Evolutionary conservation across 345 rosid species (phyloP).

Genomic region (Linum usitatissimum): DNA sequence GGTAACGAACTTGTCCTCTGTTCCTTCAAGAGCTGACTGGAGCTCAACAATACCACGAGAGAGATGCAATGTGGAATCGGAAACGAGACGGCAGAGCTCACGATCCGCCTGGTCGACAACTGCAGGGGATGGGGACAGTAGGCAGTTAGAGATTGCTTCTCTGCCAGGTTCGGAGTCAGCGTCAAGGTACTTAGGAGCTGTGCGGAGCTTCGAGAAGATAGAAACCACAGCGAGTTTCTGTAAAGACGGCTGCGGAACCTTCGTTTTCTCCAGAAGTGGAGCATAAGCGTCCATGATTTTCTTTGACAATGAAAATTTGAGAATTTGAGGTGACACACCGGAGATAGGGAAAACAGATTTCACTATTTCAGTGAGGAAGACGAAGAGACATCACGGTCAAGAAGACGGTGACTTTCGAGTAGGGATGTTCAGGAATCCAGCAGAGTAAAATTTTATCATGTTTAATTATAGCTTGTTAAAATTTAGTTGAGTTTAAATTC

Average conservation of each 20-base stretch:
- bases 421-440: too few relatives aligned
- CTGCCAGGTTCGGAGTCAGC: constrained; percentile 55
- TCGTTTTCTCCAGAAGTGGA: too few relatives aligned
- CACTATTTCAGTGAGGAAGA: too few relatives aligned
- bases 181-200: constrained; percentile 37
- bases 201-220: constrained; percentile 68
- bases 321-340: too few relatives aligned
- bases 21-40: constrained; percentile 77
- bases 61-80: constrained; percentile 40
- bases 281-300: too few relatives aligned
- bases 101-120: constrained; percentile 87
- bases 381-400: too few relatives aligned
- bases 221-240: constrained; percentile 67
- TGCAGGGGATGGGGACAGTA: constrained; percentile 44
- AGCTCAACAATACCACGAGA: constrained; percentile 63
- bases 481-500: too few relatives aligned
- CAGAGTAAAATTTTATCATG: too few relatives aligned
- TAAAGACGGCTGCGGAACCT: constrained; percentile 60
- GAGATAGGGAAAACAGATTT: too few relatives aligned
- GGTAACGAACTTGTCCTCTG: constrained; percentile 38
- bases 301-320: too few relatives aligned
- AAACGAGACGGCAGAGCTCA: constrained; percentile 74
- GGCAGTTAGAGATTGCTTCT: constrained; percentile 58
- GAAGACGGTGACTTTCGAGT: too few relatives aligned
- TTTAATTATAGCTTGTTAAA: too few relatives aligned